phyloP scores from a whole-genome alignment of 2,329 filamentous ascomycete species.

The Triangularia verruculosa region DNA sequence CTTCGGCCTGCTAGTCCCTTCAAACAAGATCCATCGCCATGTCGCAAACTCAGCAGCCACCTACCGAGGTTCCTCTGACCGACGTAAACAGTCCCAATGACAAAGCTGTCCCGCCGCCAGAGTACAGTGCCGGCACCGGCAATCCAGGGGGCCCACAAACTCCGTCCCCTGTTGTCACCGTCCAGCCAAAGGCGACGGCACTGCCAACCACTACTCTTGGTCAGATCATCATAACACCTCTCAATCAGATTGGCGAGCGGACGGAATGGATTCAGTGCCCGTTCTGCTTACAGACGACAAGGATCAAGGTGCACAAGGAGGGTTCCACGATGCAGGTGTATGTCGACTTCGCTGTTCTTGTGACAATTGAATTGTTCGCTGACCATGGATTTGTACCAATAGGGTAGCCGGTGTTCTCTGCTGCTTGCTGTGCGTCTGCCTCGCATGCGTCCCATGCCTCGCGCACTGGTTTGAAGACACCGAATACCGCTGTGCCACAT shows the following conservation, averaged over 20 bases:
- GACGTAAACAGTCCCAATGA: background rate
- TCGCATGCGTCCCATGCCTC: slow-evolving; percentile 34
- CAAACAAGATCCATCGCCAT: background rate
- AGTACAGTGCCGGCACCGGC: background rate
- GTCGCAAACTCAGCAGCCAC: background rate
- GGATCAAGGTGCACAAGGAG: slow-evolving; percentile 25
- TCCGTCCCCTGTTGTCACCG: background rate
- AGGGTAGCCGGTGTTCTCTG: slow-evolving; percentile 32
- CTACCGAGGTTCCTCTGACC: background rate
- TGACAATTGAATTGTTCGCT: background rate
- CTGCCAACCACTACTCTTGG: background rate
- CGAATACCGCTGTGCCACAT: slow-evolving; percentile 32
- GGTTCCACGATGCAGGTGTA: slow-evolving; percentile 32
- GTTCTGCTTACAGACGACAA: slow-evolving; percentile 30
- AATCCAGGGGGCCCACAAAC: background rate
- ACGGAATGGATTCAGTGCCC: slow-evolving; percentile 34
- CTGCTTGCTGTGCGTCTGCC: slow-evolving; percentile 34
- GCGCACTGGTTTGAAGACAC: slow-evolving; percentile 35
- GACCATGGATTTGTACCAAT: background rate
- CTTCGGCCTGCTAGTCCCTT: too few relatives aligned
- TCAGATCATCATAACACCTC: slow-evolving; percentile 19
- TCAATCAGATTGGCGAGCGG: slow-evolving; percentile 27
- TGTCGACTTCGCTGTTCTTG: slow-evolving; percentile 1
- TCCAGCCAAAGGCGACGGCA: background rate
- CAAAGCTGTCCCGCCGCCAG: background rate